Conservation (phyloP, 177 flowering plant genomes). For the Vitis hybrid region DNA sequence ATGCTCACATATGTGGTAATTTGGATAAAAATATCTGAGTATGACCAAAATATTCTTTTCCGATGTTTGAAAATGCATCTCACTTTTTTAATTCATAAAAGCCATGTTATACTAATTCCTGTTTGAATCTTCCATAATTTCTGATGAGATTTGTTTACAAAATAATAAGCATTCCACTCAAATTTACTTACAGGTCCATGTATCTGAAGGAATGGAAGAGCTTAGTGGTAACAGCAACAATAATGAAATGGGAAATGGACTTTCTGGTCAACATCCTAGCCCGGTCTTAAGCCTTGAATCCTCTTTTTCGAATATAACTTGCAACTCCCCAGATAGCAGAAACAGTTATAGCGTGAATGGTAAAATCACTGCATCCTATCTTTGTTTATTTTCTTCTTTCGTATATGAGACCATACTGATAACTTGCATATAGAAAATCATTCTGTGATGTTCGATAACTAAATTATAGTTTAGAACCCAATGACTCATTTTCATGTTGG, state of each 20-base stretch:
- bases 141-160: neutral
- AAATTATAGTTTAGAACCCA: no score
- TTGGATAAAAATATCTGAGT: no score
- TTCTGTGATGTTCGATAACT: neutral
- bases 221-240: constrained; percentile 23
- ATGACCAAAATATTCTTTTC: no score
- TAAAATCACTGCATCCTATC: constrained; percentile 4
- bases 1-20: no score
- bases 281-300: constrained; percentile 19
- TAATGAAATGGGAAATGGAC: constrained; percentile 25
- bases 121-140: neutral
- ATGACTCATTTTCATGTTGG: neutral
- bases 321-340: constrained; percentile 24
- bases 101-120: no score
- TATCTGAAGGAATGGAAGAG: constrained; percentile 23
- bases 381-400: neutral
- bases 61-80: no score
- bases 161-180: neutral
- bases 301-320: constrained; percentile 18
- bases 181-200: constrained; percentile 24
- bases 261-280: constrained; percentile 19
- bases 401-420: neutral
- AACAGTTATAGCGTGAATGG: constrained; percentile 11
- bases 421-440: neutral
- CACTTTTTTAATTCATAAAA: no score